Percentiles rank a stretch among this genome's conserved stretches.
phyloP scores from a whole-genome alignment of 495 filamentous ascomycete genomes.

The Penicillium lividum region DNA sequence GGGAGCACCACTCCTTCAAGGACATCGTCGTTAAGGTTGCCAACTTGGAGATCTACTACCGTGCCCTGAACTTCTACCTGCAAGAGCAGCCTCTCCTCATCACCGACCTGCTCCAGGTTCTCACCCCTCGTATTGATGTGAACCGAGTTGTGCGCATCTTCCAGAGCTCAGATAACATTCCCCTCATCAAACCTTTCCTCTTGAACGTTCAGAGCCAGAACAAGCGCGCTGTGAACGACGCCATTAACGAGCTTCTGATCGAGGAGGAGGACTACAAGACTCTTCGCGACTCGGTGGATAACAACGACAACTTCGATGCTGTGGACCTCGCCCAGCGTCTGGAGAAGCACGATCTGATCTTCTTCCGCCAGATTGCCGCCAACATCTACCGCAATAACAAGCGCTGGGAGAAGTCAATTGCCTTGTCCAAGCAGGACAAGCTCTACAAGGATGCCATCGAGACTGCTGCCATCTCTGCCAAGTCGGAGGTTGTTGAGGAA shows the following conservation, averaged over 20 bases:
- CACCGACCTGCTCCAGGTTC: constrained; percentile 88
- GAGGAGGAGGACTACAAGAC: constrained; percentile 99
- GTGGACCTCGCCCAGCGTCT: constrained; percentile 92
- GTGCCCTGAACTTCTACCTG: constrained; percentile 95
- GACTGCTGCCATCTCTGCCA: constrained; percentile 92
- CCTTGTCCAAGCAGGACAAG: constrained; percentile 98
- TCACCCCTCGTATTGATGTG: constrained; percentile 94
- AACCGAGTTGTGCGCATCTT: constrained; percentile 99
- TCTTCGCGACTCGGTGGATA: constrained; percentile 93
- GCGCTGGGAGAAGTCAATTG: constrained; percentile 99
- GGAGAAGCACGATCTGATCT: constrained; percentile 95
- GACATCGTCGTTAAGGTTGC: constrained; percentile 98
- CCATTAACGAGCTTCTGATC: constrained; percentile 97
- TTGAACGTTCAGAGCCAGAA: constrained; percentile 96
- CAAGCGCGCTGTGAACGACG: constrained; percentile 96
- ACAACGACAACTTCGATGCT: constrained; percentile 98
- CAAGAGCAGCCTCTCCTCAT: constrained; percentile 94
- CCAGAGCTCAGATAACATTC: constrained; percentile 96
- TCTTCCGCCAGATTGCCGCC: constrained; percentile 98
- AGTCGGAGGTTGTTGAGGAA: constrained; percentile 91
- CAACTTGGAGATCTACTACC: constrained; percentile 99
- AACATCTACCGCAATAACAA: constrained; percentile 99
- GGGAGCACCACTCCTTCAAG: constrained; percentile 99
- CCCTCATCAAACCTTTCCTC: constrained; percentile 98
- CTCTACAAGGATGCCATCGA: constrained; percentile 99